A percentile compares a stretch with the other conserved stretches of the same genome.
Conservation (phyloP, 352 stramenopile species). For the Globisporangium okanoganense region DNA sequence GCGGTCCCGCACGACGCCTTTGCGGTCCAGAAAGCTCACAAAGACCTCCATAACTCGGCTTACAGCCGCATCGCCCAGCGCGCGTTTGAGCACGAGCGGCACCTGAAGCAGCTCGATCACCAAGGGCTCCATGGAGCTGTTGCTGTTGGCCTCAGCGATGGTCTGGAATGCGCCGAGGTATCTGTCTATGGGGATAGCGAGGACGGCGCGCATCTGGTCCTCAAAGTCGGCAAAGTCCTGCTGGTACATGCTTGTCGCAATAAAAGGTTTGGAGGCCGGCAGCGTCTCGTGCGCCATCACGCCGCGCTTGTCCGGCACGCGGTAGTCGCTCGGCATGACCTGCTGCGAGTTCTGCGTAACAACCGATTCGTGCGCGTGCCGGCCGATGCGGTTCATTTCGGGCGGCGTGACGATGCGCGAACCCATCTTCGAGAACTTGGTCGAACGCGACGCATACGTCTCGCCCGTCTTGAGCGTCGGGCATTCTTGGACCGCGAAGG, state of each 20-base stretch:
- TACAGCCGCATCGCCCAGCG: constrained; percentile 25
- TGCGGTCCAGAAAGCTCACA: constrained; percentile 41
- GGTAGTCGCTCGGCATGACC: constrained; percentile 59
- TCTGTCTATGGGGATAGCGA: constrained; percentile 24
- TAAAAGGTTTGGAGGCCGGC: constrained; percentile 43
- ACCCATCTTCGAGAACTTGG: constrained; percentile 78
- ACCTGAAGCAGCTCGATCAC: constrained; percentile 47
- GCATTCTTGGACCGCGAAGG: constrained; percentile 60
- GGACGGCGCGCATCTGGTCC: constrained; percentile 36
- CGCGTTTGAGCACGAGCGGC: constrained; percentile 37
- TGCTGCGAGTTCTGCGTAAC: constrained; percentile 32
- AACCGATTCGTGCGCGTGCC: constrained; percentile 50
- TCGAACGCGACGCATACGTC: constrained; percentile 53
- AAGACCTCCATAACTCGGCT: constrained; percentile 41
- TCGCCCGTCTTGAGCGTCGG: constrained; percentile 76
- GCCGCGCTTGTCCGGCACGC: constrained; percentile 51
- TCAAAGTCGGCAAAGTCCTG: constrained; percentile 60
- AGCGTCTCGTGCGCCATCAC: constrained; percentile 42
- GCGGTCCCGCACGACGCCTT: constrained; percentile 29
- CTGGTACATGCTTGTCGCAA: constrained; percentile 57
- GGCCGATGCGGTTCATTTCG: constrained; percentile 54
- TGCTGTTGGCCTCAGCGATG: constrained; percentile 22
- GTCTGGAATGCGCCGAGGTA: constrained; percentile 50
- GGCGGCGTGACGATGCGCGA: constrained; percentile 58
- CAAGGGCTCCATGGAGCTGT: constrained; percentile 13